A percentile compares a stretch with the other conserved stretches of the same genome.
phyloP scores from a whole-genome alignment of 257 asterid species.

The Jasminum sambac region DNA sequence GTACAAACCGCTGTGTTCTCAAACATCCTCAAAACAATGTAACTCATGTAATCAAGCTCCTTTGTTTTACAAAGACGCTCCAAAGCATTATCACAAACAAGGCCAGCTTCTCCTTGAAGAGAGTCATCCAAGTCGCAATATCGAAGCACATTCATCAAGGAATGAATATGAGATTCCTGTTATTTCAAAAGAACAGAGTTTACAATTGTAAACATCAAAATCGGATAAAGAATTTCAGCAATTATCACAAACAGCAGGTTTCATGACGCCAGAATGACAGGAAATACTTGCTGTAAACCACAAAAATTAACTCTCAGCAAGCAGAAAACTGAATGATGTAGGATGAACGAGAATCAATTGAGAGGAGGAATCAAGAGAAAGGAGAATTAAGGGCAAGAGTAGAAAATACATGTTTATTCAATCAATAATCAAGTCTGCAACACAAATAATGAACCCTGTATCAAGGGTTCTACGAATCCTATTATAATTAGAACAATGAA shows the following conservation, averaged over 20 bases:
- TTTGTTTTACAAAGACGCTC: slow-evolving; percentile 78
- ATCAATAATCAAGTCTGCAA: too few species aligned
- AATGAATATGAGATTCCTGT: slow-evolving; percentile 98
- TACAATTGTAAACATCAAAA: background rate
- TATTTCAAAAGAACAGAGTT: slow-evolving; percentile 24
- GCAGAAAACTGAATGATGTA: background rate
- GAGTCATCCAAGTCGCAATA: slow-evolving; percentile 96
- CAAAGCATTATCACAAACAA: slow-evolving; percentile 72
- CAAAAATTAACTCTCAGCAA: background rate
- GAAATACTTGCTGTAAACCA: background rate
- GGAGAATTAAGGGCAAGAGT: too few species aligned
- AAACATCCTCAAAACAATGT: slow-evolving; percentile 87
- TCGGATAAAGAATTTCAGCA: slow-evolving; percentile 6
- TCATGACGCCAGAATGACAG: background rate
- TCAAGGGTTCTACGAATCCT: too few species aligned
- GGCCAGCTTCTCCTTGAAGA: slow-evolving; percentile 83
- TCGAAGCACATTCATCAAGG: slow-evolving; percentile 96
- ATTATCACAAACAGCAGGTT: background rate
- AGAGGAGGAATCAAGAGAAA: too few species aligned
- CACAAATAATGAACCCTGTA: too few species aligned
- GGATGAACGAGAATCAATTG: too few species aligned
- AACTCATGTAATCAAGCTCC: slow-evolving; percentile 98
- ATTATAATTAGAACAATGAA: too few species aligned
- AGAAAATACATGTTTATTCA: too few species aligned
- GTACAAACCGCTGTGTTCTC: slow-evolving; percentile 84